phyloP scores from a whole-genome alignment of 768 basidiomycete genomes.

The Naematelia aurantialba region DNA sequence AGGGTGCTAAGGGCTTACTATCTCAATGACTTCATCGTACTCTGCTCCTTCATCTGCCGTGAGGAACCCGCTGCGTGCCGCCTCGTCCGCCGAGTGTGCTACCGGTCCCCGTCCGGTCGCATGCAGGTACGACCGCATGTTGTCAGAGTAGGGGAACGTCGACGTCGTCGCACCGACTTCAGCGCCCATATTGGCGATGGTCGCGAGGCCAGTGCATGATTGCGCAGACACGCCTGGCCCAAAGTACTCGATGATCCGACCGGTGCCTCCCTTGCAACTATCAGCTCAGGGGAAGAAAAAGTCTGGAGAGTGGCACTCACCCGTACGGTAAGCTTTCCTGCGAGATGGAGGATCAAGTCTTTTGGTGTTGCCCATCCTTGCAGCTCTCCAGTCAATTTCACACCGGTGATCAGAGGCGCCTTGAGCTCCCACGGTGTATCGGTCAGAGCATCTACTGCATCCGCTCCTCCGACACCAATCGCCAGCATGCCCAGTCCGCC shows the following conservation, averaged over 20 bases:
- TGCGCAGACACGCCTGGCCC: conserved; percentile 83
- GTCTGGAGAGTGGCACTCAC: conserved; percentile 62
- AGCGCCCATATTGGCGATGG: conserved; percentile 98
- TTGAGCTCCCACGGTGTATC: conserved; percentile 98
- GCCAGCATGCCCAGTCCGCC: conserved; percentile 94
- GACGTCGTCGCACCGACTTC: conserved; percentile 99
- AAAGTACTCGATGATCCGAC: conserved; percentile 93
- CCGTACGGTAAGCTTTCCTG: conserved; percentile 87
- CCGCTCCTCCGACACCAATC: conserved; percentile 98
- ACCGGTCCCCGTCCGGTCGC: conserved; percentile 86
- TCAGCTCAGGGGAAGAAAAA: neutral
- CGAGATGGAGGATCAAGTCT: conserved; percentile 89
- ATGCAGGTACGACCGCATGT: conserved; percentile 82
- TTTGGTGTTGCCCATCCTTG: conserved; percentile 92
- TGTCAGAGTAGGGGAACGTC: conserved; percentile 88
- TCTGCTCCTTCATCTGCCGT: conserved; percentile 78
- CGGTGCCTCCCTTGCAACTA: conserved; percentile 78
- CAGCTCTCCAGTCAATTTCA: conserved; percentile 82
- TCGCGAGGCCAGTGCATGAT: conserved; percentile 93
- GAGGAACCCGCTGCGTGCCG: conserved; percentile 72
- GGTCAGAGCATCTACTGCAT: conserved; percentile 91
- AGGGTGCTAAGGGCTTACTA: conserved; percentile 58
- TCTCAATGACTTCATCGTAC: conserved; percentile 91
- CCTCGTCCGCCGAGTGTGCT: conserved; percentile 78
- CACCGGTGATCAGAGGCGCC: conserved; percentile 73